phyloP scores from a whole-genome alignment of 306 rosid genomes.

The Lathyrus sativus region DNA sequence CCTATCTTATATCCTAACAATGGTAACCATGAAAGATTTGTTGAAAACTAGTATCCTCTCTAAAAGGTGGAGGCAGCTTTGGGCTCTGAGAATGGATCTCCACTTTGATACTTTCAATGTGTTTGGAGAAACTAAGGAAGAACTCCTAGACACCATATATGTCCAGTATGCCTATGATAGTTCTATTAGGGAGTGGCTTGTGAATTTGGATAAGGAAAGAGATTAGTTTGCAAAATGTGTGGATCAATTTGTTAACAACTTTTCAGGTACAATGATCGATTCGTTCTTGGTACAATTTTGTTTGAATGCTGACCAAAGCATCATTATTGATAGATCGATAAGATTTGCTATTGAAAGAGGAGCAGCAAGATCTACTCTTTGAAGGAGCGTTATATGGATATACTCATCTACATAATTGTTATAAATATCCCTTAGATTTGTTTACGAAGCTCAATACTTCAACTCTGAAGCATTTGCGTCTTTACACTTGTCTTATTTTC shows the following conservation, averaged over 20 bases:
- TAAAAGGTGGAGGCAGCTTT: neutral
- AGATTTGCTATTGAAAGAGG: neutral
- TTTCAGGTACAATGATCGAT: neutral
- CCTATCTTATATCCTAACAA: neutral
- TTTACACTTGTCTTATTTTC: neutral
- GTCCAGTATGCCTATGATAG: too few species aligned
- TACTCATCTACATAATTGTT: neutral
- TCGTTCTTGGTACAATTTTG: neutral
- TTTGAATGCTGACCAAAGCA: neutral
- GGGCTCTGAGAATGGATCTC: neutral
- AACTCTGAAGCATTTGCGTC: neutral
- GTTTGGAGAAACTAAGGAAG: neutral
- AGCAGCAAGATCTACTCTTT: neutral
- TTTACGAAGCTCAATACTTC: neutral
- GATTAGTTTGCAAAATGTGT: neutral
- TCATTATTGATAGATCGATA: neutral
- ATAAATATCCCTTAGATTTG: neutral
- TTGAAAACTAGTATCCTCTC: neutral
- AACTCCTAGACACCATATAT: neutral
- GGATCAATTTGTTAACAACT: neutral
- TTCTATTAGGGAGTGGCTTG: accelerated
- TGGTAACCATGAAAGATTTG: constrained; percentile 11
- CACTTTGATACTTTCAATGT: neutral
- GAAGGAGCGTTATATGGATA: neutral
- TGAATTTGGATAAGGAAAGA: neutral